These are phyloP conservation scores for Lodderomyces margitis DNA, from an alignment of 1,139 yeast genomes.

Conservation along the genomic window DNA sequence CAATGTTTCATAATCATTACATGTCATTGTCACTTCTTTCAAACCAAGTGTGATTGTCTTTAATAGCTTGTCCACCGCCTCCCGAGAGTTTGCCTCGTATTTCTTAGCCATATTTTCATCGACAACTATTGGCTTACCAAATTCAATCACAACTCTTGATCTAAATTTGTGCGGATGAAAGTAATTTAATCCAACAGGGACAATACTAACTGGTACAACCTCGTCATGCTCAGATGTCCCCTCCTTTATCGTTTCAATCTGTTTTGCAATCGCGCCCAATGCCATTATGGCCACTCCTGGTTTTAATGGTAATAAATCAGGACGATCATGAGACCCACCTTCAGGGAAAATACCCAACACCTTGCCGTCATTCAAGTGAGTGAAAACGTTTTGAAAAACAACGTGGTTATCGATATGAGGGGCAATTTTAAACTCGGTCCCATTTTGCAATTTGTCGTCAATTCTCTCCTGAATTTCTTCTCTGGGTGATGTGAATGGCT, in stretches of 20 bases:
- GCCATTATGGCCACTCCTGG: slow-evolving; percentile 54
- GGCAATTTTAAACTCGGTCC: slow-evolving; percentile 56
- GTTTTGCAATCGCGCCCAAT: slow-evolving; percentile 40
- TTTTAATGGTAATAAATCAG: slow-evolving; percentile 41
- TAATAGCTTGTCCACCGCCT: slow-evolving; percentile 68
- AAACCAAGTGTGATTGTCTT: slow-evolving; percentile 71
- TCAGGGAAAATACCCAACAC: slow-evolving; percentile 72
- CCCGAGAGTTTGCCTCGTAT: slow-evolving; percentile 48
- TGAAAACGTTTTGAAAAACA: slow-evolving; percentile 63
- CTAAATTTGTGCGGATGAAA: slow-evolving; percentile 48
- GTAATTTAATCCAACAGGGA: slow-evolving; percentile 49
- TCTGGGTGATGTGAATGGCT: slow-evolving; percentile 43
- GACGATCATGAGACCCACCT: slow-evolving; percentile 45
- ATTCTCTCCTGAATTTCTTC: slow-evolving; percentile 27
- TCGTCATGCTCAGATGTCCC: slow-evolving; percentile 8
- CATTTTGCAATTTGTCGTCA: slow-evolving; percentile 38
- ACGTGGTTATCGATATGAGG: slow-evolving; percentile 60
- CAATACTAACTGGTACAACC: slow-evolving; percentile 36
- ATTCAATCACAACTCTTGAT: slow-evolving; percentile 47
- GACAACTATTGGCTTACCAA: slow-evolving; percentile 44
- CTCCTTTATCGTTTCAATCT: slow-evolving; percentile 12
- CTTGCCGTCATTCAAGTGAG: slow-evolving; percentile 54
- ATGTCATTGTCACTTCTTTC: slow-evolving; percentile 88
- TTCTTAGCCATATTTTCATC: slow-evolving; percentile 27
- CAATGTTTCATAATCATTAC: slow-evolving; percentile 88